Evolutionary conservation across 768 basidiomycete genomes (phyloP).

Genomic region (Boletus tomentosulus): DNA sequence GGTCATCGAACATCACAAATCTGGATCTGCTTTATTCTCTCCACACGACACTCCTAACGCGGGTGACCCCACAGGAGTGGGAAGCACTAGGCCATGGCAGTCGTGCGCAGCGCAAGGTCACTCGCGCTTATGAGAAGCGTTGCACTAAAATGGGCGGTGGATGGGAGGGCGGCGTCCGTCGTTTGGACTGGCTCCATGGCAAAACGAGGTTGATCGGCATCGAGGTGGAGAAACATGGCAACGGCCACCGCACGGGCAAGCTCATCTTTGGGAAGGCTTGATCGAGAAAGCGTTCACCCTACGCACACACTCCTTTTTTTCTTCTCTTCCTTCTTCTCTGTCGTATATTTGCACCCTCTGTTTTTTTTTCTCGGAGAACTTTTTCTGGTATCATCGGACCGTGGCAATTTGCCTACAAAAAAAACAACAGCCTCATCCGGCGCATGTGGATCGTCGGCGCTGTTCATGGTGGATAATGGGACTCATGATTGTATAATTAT

Average conservation of each 20-base stretch:
- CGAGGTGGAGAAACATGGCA: conserved; percentile 47
- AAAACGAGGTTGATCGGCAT: conserved; percentile 59
- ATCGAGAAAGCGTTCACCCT: conserved; percentile 4
- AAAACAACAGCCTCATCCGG: conserved; percentile 1
- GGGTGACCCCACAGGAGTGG: conserved; percentile 67
- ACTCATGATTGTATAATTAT: conserved; percentile 19
- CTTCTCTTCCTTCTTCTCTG: background rate
- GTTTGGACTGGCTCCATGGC: conserved; percentile 62
- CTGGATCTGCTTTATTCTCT: conserved; percentile 60
- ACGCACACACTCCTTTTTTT: conserved; percentile 4
- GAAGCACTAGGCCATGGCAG: conserved; percentile 52
- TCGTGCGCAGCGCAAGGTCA: conserved; percentile 53
- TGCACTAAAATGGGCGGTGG: conserved; percentile 61
- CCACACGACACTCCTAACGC: conserved; percentile 49
- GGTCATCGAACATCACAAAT: conserved; percentile 46
- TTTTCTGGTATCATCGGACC: conserved; percentile 4
- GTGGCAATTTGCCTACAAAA: background rate
- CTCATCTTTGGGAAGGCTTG: conserved; percentile 45
- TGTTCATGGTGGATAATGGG: conserved; percentile 15
- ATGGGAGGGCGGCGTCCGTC: conserved; percentile 65
- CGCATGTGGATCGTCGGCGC: conserved; percentile 12
- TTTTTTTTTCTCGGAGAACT: background rate
- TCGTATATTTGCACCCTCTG: background rate
- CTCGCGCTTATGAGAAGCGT: conserved; percentile 58
- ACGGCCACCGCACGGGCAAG: conserved; percentile 40